Conservation (phyloP, 768 basidiomycete species). For the Podaxis sp. region DNA sequence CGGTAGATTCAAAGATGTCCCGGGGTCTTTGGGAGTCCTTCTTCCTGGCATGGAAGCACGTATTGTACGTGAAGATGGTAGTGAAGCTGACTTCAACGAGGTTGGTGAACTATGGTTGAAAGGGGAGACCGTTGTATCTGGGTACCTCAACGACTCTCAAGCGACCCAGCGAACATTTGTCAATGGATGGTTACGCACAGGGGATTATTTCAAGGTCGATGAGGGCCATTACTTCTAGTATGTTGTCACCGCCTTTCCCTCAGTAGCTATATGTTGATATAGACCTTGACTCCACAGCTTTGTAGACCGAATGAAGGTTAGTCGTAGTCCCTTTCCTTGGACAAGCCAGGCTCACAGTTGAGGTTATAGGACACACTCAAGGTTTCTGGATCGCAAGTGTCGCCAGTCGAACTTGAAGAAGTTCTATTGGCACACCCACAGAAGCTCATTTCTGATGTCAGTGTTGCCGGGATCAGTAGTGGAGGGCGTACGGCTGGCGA, state of each 20-base stretch:
- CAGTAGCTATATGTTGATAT: neutral
- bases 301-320: slow-evolving; percentile 70
- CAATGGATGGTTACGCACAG: slow-evolving; percentile 73
- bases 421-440: slow-evolving; percentile 61
- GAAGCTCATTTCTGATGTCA: slow-evolving; percentile 58
- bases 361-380: slow-evolving; percentile 67
- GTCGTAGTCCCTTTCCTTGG: neutral
- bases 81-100: slow-evolving; percentile 53
- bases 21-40: slow-evolving; percentile 55
- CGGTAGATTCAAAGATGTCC: slow-evolving; percentile 37
- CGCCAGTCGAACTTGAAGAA: slow-evolving; percentile 77
- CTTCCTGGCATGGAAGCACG: slow-evolving; percentile 63
- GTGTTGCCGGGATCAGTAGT: slow-evolving; percentile 72
- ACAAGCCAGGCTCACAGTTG: neutral
- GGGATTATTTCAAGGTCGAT: slow-evolving; percentile 65
- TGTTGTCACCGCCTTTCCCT: slow-evolving; percentile 21
- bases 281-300: slow-evolving; percentile 43
- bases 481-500: slow-evolving; percentile 70
- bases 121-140: slow-evolving; percentile 54
- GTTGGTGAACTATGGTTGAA: slow-evolving; percentile 65
- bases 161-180: slow-evolving; percentile 66
- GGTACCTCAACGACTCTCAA: slow-evolving; percentile 70
- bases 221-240: slow-evolving; percentile 64
- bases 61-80: slow-evolving; percentile 56
- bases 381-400: slow-evolving; percentile 76